Base-by-base conservation (phyloP, 257 asterid genomes). In the Gentiana macrophylla region DNA sequence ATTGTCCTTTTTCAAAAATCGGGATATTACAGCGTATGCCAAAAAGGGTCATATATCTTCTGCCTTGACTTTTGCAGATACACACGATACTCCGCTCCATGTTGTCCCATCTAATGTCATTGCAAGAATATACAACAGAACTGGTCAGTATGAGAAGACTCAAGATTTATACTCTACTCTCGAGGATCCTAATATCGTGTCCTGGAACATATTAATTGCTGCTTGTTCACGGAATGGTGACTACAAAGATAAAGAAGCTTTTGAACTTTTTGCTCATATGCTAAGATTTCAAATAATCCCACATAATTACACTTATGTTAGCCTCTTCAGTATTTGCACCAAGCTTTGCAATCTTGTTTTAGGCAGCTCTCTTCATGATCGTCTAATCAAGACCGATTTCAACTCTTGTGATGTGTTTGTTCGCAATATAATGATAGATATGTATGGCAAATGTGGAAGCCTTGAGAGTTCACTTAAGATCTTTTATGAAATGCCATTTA, bases 391-490 rank as follows among this genome's bases (percentile, higher is more conserved):
- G 76, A 76, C 57, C 6, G 67, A 74, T 64, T 75, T 66, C 37
- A 62, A 56, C 10, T 10, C 54, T 15, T 79, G 81, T 5, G 98
- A 84, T 79, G 74, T 83, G 35, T 79, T 86, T 62, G 80, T 80
- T 37, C 56, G 73, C 74, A 86, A 90, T 72, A 63, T 67, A 49
- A 70, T 86, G 82, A 75, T 90, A 5, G 87, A 80, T 75, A 90
- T 86, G 98, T 86, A 90, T 32, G 91, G 87, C 35, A 90, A 84
- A 77, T 90, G 95, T 53, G 94, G 98, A 52, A 63, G 74, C 72
- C 71, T 74, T 8, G 70, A 62, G 59, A 62, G 89, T 65, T 71
- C 82, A 2, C 52, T 77, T 15, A 77, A 66, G 77, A 69, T 90
- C 56, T 90, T 90, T 44, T 53, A 71, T 49, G 84, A 67, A 58